Evolutionary conservation across 2,329 filamentous ascomycete species (phyloP).

Genomic region (Sarocladiaceae sp.): DNA sequence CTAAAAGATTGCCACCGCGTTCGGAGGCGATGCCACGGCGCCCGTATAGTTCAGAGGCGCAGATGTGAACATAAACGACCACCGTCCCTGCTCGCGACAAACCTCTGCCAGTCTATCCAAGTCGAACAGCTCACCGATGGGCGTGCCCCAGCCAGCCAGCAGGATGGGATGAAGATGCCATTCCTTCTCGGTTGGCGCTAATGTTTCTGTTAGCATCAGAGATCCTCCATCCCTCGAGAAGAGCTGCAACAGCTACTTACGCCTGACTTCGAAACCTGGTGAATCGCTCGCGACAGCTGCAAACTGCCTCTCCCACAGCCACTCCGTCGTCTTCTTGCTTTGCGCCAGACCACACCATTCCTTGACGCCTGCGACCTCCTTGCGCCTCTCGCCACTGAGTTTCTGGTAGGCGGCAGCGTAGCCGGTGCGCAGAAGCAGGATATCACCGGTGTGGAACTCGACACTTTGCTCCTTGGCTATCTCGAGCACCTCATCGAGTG

Average conservation of each 20-base stretch:
- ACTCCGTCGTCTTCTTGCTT: background rate
- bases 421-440: constrained; percentile 44
- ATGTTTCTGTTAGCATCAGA: background rate
- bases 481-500: constrained; percentile 31
- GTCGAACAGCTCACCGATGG: constrained; percentile 23
- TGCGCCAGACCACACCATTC: constrained; percentile 15
- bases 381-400: background rate
- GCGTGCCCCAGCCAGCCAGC: constrained; percentile 19
- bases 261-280: constrained; percentile 20
- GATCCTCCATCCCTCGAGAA: background rate
- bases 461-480: constrained; percentile 33
- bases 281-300: constrained; percentile 14
- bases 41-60: constrained; percentile 15
- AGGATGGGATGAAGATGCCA: constrained; percentile 20
- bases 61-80: constrained; percentile 16
- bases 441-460: constrained; percentile 40
- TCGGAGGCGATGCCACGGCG: constrained; percentile 15
- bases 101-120: constrained; percentile 18
- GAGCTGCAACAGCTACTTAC: constrained; percentile 6
- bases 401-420: constrained; percentile 32
- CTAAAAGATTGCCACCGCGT: constrained; percentile 16
- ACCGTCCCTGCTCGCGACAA: constrained; percentile 13
- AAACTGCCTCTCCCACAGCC: constrained; percentile 4
- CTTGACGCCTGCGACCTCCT: background rate
- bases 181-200: constrained; percentile 11